phyloP scores from a whole-genome alignment of 139 green algal species.

The Tetradesmus lagerheimii region DNA sequence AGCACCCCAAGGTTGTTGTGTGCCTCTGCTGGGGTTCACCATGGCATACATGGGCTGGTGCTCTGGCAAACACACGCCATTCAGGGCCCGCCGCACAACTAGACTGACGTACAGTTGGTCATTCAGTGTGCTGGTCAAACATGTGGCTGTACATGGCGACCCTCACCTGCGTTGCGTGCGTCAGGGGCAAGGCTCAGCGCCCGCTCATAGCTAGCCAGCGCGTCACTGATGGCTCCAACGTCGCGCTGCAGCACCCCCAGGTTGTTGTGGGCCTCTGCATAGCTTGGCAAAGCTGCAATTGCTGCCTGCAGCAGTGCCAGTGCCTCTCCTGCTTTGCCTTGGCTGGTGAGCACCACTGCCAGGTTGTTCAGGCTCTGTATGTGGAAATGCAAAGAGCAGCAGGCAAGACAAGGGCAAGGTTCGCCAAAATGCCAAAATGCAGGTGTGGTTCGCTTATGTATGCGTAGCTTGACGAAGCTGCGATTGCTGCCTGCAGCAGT shows the following conservation, averaged over 20 bases:
- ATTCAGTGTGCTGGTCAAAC: too few species aligned
- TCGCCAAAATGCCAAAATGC: too few species aligned
- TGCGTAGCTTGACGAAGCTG: too few species aligned
- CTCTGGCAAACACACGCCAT: too few species aligned
- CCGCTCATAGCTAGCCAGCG: conserved; percentile 79
- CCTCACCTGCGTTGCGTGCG: conserved; percentile 79
- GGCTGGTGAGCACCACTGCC: conserved; percentile 91
- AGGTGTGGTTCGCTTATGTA: too few species aligned
- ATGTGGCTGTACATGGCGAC: too few species aligned
- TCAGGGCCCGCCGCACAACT: too few species aligned
- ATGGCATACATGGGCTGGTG: too few species aligned
- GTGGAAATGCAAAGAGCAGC: neutral
- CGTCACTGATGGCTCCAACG: conserved; percentile 67
- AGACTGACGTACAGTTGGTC: too few species aligned
- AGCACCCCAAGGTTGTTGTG: conserved; percentile 97
- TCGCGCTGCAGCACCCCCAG: conserved; percentile 90
- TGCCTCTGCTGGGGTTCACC: too few species aligned
- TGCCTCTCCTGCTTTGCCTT: conserved; percentile 82
- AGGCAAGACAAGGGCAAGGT: too few species aligned
- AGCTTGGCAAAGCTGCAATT: conserved; percentile 81
- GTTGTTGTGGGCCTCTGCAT: conserved; percentile 96
- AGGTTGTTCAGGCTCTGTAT: conserved; percentile 97
- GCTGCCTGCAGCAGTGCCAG: conserved; percentile 86
- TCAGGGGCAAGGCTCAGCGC: conserved; percentile 77
- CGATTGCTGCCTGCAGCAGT: conserved; percentile 85